These are phyloP conservation scores for Ceratocystiopsis minuta DNA, from an alignment of 2,329 filamentous ascomycete species.

Conservation along the genomic window DNA sequence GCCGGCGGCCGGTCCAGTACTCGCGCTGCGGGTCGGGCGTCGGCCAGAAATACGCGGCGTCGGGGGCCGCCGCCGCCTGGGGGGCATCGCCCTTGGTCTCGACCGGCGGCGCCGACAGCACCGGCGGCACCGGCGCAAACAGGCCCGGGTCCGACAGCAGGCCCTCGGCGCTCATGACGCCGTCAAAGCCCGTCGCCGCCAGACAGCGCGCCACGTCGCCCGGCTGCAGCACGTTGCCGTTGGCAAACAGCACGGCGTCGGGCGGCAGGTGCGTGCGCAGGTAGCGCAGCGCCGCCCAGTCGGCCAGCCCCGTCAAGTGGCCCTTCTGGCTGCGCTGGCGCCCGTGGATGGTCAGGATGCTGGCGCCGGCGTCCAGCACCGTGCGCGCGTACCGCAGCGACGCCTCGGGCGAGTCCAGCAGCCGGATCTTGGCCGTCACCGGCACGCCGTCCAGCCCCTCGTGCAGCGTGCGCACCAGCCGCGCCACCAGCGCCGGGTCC, in stretches of 20 bases:
- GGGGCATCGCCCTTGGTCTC: not conserved
- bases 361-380: conserved; percentile 73
- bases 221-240: conserved; percentile 77
- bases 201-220: conserved; percentile 64
- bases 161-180: conserved; percentile 88
- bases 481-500: conserved; percentile 65
- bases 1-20: conserved; percentile 57
- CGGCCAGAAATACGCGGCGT: conserved; percentile 4
- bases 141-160: conserved; percentile 84
- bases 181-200: conserved; percentile 71
- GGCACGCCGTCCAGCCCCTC: conserved; percentile 53
- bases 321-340: conserved; percentile 83
- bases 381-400: conserved; percentile 80
- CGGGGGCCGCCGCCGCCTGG: not conserved
- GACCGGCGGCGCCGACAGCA: not conserved
- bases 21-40: conserved; percentile 36
- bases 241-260: conserved; percentile 89
- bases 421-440: conserved; percentile 85
- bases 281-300: conserved; percentile 75
- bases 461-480: conserved; percentile 71
- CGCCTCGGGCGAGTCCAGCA: conserved; percentile 70
- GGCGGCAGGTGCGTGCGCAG: conserved; percentile 65
- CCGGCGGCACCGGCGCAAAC: conserved; percentile 45
- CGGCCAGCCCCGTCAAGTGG: conserved; percentile 80
- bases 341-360: conserved; percentile 85